Evolutionary conservation across 2,329 filamentous ascomycete genomes (phyloP).

Genomic region (Alternaria ethzedia): DNA sequence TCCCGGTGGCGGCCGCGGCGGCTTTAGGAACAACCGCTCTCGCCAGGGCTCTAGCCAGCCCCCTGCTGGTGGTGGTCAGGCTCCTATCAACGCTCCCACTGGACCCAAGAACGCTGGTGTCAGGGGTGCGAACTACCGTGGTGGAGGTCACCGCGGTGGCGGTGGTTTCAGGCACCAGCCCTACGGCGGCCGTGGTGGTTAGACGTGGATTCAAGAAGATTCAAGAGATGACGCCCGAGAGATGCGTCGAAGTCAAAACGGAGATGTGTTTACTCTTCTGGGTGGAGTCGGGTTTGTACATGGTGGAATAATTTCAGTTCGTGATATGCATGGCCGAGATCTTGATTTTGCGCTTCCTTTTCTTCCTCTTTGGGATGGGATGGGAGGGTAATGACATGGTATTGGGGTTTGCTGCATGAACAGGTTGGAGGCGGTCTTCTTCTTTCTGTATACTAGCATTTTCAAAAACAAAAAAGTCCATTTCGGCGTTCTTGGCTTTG

Average conservation of each 20-base stretch:
- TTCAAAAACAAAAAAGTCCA: background rate
- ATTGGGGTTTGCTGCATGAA: background rate
- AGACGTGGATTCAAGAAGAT: background rate
- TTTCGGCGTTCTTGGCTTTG: background rate
- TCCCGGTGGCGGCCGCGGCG: slow-evolving; percentile 51
- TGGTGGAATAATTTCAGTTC: background rate
- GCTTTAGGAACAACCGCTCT: slow-evolving; percentile 45
- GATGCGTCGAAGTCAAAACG: background rate
- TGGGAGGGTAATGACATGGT: background rate
- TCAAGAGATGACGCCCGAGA: background rate
- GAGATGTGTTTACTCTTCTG: background rate
- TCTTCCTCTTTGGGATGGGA: background rate
- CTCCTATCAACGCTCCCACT: slow-evolving; percentile 84
- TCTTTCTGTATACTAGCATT: slow-evolving; percentile 1
- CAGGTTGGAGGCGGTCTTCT: background rate
- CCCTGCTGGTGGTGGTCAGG: slow-evolving; percentile 48
- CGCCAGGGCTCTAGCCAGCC: slow-evolving; percentile 49
- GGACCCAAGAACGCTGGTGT: slow-evolving; percentile 94
- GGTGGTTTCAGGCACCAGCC: slow-evolving; percentile 41
- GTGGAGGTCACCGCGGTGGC: slow-evolving; percentile 65
- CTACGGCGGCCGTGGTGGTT: slow-evolving; percentile 36
- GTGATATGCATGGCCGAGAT: background rate
- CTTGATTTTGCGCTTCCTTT: background rate
- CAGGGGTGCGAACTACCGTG: slow-evolving; percentile 90
- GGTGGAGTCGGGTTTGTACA: background rate